Evolutionary conservation across 2,329 filamentous ascomycete species (phyloP), one percentile per base, ranked within the genome.

Genomic region (Ophiostoma himal-ulmi): DNA sequence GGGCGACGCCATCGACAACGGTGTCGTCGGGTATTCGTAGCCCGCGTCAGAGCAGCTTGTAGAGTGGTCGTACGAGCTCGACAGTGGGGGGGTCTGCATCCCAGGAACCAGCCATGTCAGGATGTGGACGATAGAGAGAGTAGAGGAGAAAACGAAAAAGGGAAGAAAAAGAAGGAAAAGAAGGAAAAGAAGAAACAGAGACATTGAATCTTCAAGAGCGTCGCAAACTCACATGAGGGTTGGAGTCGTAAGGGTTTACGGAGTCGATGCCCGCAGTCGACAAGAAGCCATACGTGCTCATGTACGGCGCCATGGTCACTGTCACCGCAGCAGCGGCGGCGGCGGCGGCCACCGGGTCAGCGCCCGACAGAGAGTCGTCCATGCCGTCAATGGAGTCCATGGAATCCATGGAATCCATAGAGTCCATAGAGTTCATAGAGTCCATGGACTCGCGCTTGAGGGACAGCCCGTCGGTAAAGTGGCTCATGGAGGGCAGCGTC

Each of bases 1-100:
- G n/a, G 90, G 90, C 64, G 89, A 91, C 66, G 89, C 89, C 86
- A 92, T 89, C n/a, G 89, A 91, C 74, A 90, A 81, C 72, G 90
- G 90, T 69, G 90, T 92, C 62, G 86, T 86, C 52, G 89, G 90
- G 80, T 89, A 89, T 74, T 88, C 85, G 77, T 86, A 88, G 72
- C 84, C 81, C 75, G 77, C 77, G 70, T 89, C 87, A 41, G 86
- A 89, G 78, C 86, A 87, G 76, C 82, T 84, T 72, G 85, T 81
- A 69, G 89, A 91, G 78, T 88, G 86, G 76, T 91, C 89, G 78
- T 88, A 91, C 37, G 88, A 90, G 78, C 91, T 89, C 76, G 89
- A 91, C 75, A 93, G 86, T 77, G 91, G 89, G 81, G 91, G 91
- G 79, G 91, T 93, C 91, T 93, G 36, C 62, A 65, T 65, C 62